Evolutionary conservation across 441 rosid species (phyloP).

Genomic region (Hura crepitans): DNA sequence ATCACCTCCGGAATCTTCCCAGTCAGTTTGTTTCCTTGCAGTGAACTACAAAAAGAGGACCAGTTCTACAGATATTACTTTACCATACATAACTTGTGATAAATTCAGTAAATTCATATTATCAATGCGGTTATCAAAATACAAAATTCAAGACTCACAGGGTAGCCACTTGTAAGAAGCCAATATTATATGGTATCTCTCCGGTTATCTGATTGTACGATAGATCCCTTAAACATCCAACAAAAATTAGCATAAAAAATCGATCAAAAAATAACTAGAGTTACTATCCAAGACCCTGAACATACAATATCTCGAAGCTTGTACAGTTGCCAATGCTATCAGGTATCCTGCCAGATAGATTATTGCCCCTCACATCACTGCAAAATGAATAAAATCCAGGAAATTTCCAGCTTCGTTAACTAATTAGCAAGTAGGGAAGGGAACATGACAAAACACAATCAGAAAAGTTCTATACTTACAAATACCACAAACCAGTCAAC

Average conservation of each 20-base stretch:
- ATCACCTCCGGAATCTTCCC: constrained; percentile 85
- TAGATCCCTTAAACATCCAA: constrained; percentile 46
- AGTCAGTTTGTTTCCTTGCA: constrained; percentile 76
- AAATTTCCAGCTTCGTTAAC: no score
- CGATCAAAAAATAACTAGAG: not conserved
- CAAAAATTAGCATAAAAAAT: not conserved
- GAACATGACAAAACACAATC: not conserved
- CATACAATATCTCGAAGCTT: constrained; percentile 85
- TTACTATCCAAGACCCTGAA: not conserved
- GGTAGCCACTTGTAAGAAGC: constrained; percentile 96
- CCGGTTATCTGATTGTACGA: constrained; percentile 81
- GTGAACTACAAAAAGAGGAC: constrained; percentile 46
- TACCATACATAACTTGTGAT: not conserved
- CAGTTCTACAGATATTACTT: not conserved
- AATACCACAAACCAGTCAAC: constrained; percentile 88
- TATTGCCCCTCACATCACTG: constrained; percentile 93
- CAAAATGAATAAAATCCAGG: not conserved
- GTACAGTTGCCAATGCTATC: constrained; percentile 89
- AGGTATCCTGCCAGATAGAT: constrained; percentile 74
- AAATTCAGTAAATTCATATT: not conserved
- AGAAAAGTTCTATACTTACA: constrained; percentile 48
- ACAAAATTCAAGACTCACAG: constrained; percentile 42
- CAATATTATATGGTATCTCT: constrained; percentile 82
- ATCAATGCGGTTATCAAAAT: not conserved
- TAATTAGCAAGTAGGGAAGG: not conserved